Conservation (phyloP, 2,329 filamentous ascomycete species). For the Thielaviopsis populi region DNA sequence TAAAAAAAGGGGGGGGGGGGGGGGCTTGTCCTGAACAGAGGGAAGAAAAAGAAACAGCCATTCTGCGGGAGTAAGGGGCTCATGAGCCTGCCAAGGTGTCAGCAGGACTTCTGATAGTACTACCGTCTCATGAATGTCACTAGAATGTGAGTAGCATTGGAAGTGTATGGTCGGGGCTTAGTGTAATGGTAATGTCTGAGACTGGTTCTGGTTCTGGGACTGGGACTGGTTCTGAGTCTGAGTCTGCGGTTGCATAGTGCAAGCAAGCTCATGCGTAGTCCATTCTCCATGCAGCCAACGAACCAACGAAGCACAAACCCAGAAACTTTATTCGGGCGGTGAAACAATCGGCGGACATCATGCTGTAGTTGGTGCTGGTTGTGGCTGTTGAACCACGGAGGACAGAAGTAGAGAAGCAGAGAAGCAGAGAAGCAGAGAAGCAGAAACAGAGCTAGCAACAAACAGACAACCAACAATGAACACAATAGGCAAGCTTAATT, state of each 20-base stretch:
- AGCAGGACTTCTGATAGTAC: not conserved
- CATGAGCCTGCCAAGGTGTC: not conserved
- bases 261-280: not conserved
- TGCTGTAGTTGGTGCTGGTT: no score
- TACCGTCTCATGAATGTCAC: not conserved
- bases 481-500: not conserved
- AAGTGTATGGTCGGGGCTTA: not conserved
- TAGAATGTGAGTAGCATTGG: not conserved
- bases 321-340: not conserved
- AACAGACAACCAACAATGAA: not conserved
- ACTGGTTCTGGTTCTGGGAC: not conserved
- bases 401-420: no score
- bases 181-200: not conserved
- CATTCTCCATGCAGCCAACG: not conserved
- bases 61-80: constrained; percentile 2
- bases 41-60: not conserved
- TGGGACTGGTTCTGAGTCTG: not conserved
- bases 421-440: not conserved
- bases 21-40: not conserved
- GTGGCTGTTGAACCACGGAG: no score
- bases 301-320: no score
- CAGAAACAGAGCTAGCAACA: not conserved
- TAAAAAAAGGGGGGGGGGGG: not conserved
- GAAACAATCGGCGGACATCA: no score
- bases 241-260: no score